These are phyloP conservation scores for Echium plantagineum DNA, from an alignment of 257 asterid species.

Conservation along the genomic window DNA sequence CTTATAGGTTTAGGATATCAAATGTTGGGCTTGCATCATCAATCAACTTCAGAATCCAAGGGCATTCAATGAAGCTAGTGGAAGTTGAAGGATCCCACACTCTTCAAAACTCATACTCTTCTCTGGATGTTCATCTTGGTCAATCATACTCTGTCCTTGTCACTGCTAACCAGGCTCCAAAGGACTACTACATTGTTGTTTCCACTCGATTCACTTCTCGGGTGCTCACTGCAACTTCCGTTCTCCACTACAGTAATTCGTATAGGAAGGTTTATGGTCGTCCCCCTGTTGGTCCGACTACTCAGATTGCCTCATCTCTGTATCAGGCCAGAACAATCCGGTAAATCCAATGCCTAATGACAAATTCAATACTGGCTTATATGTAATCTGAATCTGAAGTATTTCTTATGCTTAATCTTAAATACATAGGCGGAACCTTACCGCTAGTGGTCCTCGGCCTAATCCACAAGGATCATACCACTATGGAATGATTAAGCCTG, in stretches of 20 bases:
- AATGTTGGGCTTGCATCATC: constrained; percentile 77
- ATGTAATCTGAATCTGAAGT: background rate
- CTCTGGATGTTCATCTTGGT: constrained; percentile 78
- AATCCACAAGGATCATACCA: constrained; percentile 98
- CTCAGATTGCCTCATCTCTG: constrained; percentile 54
- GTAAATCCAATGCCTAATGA: constrained; percentile 22
- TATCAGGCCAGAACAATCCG: constrained; percentile 87
- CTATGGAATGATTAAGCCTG: constrained; percentile 73
- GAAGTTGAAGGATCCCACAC: constrained; percentile 99
- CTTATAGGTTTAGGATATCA: constrained; percentile 86
- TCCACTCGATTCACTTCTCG: constrained; percentile 73
- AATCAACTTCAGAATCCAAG: constrained; percentile 79
- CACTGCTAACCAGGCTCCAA: constrained; percentile 67
- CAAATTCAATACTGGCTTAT: background rate
- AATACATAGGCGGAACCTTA: constrained; percentile 56
- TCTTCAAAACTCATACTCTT: constrained; percentile 50
- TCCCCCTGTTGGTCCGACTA: constrained; percentile 79
- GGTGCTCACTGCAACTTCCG: constrained; percentile 70
- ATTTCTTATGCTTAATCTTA: constrained; percentile 13
- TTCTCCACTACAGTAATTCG: constrained; percentile 84
- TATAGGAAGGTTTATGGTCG: constrained; percentile 51
- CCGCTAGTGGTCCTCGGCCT: constrained; percentile 96
- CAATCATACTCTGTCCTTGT: constrained; percentile 88
- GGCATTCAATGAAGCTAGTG: constrained; percentile 73
- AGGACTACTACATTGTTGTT: constrained; percentile 68